phyloP scores from a whole-genome alignment of 164 flowering plant genomes.

The Liquidambar formosana region DNA sequence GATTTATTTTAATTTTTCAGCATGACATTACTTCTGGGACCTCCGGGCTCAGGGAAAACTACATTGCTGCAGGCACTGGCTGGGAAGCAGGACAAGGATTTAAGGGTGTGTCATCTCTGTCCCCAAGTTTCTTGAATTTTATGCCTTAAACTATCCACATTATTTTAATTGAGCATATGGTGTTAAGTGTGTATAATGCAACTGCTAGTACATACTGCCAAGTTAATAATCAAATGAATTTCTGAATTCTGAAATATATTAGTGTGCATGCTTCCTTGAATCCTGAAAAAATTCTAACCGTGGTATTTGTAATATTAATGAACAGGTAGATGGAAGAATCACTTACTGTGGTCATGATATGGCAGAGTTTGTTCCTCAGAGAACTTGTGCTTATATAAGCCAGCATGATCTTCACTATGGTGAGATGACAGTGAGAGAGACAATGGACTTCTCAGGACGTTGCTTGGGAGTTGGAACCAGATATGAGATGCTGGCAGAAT shows the following conservation, averaged over 20 bases:
- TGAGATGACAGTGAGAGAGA: constrained; percentile 18
- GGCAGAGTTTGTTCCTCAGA: constrained; percentile 38
- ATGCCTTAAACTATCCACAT: too few species aligned
- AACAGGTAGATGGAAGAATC: constrained; percentile 31
- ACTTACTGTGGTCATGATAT: constrained; percentile 37
- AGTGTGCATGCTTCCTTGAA: not conserved
- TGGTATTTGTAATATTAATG: not conserved
- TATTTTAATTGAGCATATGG: too few species aligned
- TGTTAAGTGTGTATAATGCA: too few species aligned
- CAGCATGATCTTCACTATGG: constrained; percentile 19
- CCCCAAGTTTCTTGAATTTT: not conserved
- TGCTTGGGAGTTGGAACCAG: constrained; percentile 19
- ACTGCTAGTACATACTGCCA: too few species aligned
- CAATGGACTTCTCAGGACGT: constrained; percentile 16
- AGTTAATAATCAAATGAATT: too few species aligned
- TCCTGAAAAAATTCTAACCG: too few species aligned
- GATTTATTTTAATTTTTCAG: not conserved
- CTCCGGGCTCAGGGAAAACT: constrained; percentile 16
- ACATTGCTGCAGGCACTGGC: constrained; percentile 13
- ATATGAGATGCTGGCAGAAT: constrained; percentile 11
- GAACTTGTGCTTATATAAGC: constrained; percentile 33
- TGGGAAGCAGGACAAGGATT: constrained; percentile 9
- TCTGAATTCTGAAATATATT: not conserved
- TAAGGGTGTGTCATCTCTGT: not conserved
- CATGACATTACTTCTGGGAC: constrained; percentile 17